phyloP scores from a whole-genome alignment of 106 monocot species.

The Vanilla planifolia region DNA sequence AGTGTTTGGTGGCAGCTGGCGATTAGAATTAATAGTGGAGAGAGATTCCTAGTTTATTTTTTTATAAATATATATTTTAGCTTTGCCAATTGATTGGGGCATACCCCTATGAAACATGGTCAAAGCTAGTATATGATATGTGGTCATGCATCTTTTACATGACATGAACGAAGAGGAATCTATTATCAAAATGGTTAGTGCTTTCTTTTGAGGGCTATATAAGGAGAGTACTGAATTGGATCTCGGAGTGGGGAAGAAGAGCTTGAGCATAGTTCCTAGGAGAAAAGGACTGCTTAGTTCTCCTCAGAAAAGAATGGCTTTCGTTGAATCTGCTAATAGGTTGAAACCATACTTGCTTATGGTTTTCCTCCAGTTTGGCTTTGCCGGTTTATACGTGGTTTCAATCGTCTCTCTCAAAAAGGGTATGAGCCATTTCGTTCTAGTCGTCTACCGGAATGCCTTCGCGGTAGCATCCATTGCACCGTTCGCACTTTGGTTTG shows the following conservation, averaged over 20 bases:
- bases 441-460: slow-evolving; percentile 53
- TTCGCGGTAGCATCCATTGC: slow-evolving; percentile 32
- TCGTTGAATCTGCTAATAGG: slow-evolving; percentile 11
- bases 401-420: slow-evolving; percentile 36
- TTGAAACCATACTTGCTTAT: slow-evolving; percentile 50
- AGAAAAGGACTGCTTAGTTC: not conserved
- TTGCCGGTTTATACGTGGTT: slow-evolving; percentile 44
- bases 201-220: slow-evolving; percentile 2
- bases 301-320: not conserved
- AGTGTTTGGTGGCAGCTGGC: no score
- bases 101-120: no score
- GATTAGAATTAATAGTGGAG: no score
- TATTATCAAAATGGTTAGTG: no score
- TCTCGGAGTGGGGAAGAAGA: not conserved
- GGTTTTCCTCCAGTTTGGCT: slow-evolving; percentile 57
- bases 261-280: not conserved
- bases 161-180: no score
- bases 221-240: not conserved
- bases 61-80: no score
- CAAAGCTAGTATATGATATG: no score
- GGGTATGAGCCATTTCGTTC: slow-evolving; percentile 65
- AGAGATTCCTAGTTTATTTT: no score
- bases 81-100: no score
- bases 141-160: no score
- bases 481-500: slow-evolving; percentile 51